Evolutionary conservation across 2,329 filamentous ascomycete species (phyloP).

Genomic region (Xylaria arbuscula): DNA sequence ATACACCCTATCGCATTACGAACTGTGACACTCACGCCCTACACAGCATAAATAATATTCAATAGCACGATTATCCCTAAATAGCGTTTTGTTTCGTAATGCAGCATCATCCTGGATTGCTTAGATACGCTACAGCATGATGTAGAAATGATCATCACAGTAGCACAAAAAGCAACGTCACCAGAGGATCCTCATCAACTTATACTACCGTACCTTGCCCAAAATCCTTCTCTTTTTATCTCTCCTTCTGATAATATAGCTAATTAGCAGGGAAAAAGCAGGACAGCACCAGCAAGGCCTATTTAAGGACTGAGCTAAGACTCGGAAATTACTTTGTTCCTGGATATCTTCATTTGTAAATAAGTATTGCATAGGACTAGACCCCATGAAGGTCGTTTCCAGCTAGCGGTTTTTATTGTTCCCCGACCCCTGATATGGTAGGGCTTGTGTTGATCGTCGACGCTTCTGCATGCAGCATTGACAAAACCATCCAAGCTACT

Average conservation of each 20-base stretch:
- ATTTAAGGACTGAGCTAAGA: constrained; percentile 8
- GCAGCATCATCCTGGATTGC: neutral
- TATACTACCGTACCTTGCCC: neutral
- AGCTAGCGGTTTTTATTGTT: neutral
- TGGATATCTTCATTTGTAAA: constrained; percentile 10
- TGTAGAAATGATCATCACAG: constrained; percentile 18
- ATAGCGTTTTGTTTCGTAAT: no score
- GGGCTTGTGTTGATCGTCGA: constrained; percentile 32
- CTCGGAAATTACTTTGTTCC: constrained; percentile 32
- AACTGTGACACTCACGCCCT: neutral
- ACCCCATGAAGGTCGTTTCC: constrained; percentile 11
- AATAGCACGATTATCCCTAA: neutral
- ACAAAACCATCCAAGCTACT: constrained; percentile 17
- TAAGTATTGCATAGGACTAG: neutral
- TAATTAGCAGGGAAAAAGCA: constrained; percentile 26
- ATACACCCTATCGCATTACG: neutral
- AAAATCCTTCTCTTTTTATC: neutral
- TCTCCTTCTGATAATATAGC: neutral
- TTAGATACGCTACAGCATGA: constrained; percentile 3
- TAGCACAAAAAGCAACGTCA: constrained; percentile 18
- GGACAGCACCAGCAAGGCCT: neutral
- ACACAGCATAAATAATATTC: neutral
- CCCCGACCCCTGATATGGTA: constrained; percentile 18
- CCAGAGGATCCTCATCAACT: constrained; percentile 10
- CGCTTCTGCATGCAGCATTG: constrained; percentile 28